phyloP scores from a whole-genome alignment of 306 rosid species.

The Lithocarpus polystachyus region DNA sequence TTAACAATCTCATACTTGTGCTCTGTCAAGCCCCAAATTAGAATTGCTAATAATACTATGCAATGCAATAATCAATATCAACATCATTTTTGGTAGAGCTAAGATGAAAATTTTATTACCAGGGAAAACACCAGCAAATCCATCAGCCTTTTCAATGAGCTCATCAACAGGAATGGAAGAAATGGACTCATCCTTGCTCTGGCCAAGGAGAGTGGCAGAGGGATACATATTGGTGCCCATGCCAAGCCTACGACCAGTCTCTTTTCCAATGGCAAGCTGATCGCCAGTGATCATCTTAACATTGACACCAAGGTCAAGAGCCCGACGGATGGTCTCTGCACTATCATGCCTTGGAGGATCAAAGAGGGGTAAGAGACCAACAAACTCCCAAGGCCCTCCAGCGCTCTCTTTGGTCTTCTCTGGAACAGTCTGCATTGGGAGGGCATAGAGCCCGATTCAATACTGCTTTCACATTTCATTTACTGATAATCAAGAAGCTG shows the following conservation, averaged over 20 bases:
- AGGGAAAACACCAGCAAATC: slow-evolving; percentile 95
- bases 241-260: slow-evolving; percentile 94
- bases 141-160: slow-evolving; percentile 93
- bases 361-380: slow-evolving; percentile 87
- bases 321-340: slow-evolving; percentile 90
- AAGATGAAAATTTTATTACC: slow-evolving; percentile 41
- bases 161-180: slow-evolving; percentile 79
- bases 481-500: not conserved
- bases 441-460: not conserved
- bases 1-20: slow-evolving; percentile 92
- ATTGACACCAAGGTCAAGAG: slow-evolving; percentile 89
- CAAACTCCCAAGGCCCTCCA: slow-evolving; percentile 79
- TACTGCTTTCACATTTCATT: not conserved
- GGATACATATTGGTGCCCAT: slow-evolving; percentile 99
- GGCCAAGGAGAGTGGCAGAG: slow-evolving; percentile 79
- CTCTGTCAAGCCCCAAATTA: slow-evolving; percentile 38
- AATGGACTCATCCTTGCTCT: slow-evolving; percentile 54
- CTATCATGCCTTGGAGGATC: slow-evolving; percentile 98
- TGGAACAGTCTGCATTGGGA: slow-evolving; percentile 49
- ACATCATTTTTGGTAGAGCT: not conserved
- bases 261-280: slow-evolving; percentile 95
- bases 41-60: not conserved
- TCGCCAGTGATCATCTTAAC: slow-evolving; percentile 99
- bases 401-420: slow-evolving; percentile 72
- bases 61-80: not conserved